phyloP scores from a whole-genome alignment of 208 protist species.

The Borovskyia barvae region DNA sequence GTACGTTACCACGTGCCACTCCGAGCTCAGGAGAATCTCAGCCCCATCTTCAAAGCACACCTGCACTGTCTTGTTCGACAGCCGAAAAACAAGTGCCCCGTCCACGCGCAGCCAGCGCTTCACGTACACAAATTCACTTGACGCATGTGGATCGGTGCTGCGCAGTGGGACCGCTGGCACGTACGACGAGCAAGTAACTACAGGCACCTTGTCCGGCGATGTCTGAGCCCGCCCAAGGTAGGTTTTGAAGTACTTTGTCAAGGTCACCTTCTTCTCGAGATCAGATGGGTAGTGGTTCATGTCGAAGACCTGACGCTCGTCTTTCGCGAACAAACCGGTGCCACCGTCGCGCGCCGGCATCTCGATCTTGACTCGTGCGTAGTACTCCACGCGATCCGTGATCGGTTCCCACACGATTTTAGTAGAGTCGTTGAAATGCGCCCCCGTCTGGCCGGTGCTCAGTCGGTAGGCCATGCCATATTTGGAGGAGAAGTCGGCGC shows the following conservation, averaged over 20 bases:
- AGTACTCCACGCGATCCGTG: constrained; percentile 79
- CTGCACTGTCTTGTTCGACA: constrained; percentile 96
- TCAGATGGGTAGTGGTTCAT: constrained; percentile 71
- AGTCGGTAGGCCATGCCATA: constrained; percentile 98
- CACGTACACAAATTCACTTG: constrained; percentile 90
- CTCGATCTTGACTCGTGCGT: constrained; percentile 58
- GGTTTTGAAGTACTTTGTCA: constrained; percentile 96
- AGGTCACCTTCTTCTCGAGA: constrained; percentile 96
- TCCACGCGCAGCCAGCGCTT: constrained; percentile 94
- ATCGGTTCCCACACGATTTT: constrained; percentile 93
- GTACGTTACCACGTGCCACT: constrained; percentile 89
- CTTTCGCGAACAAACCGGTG: constrained; percentile 49
- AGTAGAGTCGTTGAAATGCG: constrained; percentile 98
- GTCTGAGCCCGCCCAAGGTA: constrained; percentile 57
- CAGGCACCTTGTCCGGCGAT: constrained; percentile 49
- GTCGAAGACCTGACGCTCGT: constrained; percentile 72
- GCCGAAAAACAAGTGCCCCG: constrained; percentile 93
- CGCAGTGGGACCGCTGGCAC: constrained; percentile 21
- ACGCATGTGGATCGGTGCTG: constrained; percentile 52
- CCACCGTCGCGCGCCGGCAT: constrained; percentile 31
- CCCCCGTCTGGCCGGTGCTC: constrained; percentile 92
- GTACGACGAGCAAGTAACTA: constrained; percentile 62
- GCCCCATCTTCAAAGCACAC: constrained; percentile 94
- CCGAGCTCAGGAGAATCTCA: constrained; percentile 91
- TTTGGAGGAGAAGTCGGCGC: constrained; percentile 95